Evolutionary conservation across 2,329 filamentous ascomycete genomes (phyloP), one percentile per base, ranked within the genome.

Genomic region (Colletotrichum karsti): DNA sequence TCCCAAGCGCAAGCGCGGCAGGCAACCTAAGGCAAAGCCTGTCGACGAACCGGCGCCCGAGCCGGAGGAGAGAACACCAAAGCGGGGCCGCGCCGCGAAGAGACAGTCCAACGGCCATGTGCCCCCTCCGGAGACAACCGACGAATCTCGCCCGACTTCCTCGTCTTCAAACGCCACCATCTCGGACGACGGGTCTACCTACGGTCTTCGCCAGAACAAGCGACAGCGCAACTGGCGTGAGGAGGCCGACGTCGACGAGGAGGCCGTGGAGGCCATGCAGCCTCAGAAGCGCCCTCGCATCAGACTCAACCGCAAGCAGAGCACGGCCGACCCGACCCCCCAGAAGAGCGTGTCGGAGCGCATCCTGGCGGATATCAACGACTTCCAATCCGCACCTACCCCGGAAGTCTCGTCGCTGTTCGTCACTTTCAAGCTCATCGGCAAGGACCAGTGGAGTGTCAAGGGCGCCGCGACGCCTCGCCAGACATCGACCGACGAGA

Each of bases 191-290:
- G 69, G 69, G 2, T 71, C 69, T 4, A 68, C 67, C 10, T 71
- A 71, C 24, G 68, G 63, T 1, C 48, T 64, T 15, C 69, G 69
- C 24, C 67, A 64, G 18, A 70, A 67, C 28, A 88, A 88, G 74
- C 81, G 85, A 8, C 85, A 85, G 72, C 86, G 86, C 72, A 84
- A 85, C 55, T 88, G 86, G 78, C 80, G 82, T 1, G 82, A 86
- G 5, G 81, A 86, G 46, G 81, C 83, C 8, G 82, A 83, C 48
- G 83, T 79, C 1, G 78, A 77, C 13, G 81, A 81, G 15, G 77
- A 76, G 33, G 72, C 72, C 12, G 69, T 75, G 5, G 79, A 80
- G 35, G 77, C 76, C 1, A 75, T 77, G 71, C 72, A 69, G 26
- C 81, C 80, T 20, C 73, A 78, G 1, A 82, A 83, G 71, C 54